These are phyloP conservation scores for Linum lewisii DNA, from an alignment of 345 rosid genomes.

Conservation along the genomic window DNA sequence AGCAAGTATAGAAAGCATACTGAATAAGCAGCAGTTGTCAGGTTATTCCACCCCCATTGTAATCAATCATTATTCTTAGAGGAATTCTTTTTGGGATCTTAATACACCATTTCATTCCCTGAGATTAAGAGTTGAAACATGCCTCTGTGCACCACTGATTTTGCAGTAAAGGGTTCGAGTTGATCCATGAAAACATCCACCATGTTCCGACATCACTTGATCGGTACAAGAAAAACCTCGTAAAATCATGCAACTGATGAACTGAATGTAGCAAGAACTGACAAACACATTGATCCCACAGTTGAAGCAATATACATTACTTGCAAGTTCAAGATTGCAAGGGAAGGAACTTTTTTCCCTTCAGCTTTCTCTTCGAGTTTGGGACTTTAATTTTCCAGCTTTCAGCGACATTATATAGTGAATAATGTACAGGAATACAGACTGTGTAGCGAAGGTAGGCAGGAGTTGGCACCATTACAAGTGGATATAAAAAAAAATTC, in stretches of 20 bases:
- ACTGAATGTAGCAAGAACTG: not conserved
- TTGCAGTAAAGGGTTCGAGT: too few relatives aligned
- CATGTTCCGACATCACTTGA: too few relatives aligned
- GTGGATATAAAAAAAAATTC: not conserved
- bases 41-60: not conserved
- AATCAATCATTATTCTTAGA: not conserved
- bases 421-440: not conserved
- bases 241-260: not conserved
- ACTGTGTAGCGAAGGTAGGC: not conserved
- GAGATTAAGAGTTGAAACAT: too few relatives aligned
- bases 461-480: not conserved
- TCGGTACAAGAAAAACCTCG: too few relatives aligned
- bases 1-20: not conserved
- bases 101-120: not conserved
- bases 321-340: not conserved
- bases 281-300: not conserved
- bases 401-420: not conserved
- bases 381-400: not conserved
- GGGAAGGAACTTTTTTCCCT: not conserved
- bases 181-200: too few relatives aligned
- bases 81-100: too few relatives aligned
- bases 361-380: not conserved
- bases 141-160: too few relatives aligned
- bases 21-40: not conserved
- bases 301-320: not conserved